phyloP scores from a whole-genome alignment of 2,329 filamentous ascomycete species.

The Ophiostoma triangulosporum region DNA sequence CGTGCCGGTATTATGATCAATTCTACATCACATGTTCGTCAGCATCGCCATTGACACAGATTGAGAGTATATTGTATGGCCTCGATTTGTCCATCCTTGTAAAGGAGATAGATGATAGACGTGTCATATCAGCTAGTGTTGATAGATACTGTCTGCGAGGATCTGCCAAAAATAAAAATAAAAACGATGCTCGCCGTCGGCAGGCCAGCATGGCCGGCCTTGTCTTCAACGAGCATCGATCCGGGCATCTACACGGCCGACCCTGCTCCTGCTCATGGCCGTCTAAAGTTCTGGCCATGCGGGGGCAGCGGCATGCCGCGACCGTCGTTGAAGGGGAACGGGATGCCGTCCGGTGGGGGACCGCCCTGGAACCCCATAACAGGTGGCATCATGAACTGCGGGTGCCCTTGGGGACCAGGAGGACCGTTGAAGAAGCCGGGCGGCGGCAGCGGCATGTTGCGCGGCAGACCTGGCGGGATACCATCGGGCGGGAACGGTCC shows the following conservation, averaged over 20 bases:
- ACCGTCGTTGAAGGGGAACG: constrained; percentile 38
- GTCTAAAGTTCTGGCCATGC: constrained; percentile 7
- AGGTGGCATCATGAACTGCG: constrained; percentile 40
- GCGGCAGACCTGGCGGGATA: constrained; percentile 33
- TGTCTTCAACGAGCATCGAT: neutral
- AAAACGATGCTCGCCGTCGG: neutral
- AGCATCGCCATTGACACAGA: neutral
- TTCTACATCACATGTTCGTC: neutral
- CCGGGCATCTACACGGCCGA: too few species aligned
- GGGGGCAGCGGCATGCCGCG: constrained; percentile 18
- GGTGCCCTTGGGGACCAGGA: constrained; percentile 17
- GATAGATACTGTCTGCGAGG: neutral
- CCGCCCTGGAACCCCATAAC: constrained; percentile 46
- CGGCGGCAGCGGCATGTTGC: constrained; percentile 42
- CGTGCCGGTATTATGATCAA: too few species aligned
- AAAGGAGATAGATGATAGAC: neutral
- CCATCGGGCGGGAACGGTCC: constrained; percentile 32
- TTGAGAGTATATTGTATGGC: neutral
- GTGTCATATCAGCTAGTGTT: neutral
- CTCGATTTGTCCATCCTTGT: neutral
- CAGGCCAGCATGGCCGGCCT: neutral
- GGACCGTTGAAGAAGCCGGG: constrained; percentile 38
- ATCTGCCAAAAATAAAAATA: neutral
- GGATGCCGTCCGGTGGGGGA: constrained; percentile 33
- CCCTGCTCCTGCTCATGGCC: neutral